Evolutionary conservation across 2,329 filamentous ascomycete species (phyloP).

Genomic region (Hymenoscyphus albidus): DNA sequence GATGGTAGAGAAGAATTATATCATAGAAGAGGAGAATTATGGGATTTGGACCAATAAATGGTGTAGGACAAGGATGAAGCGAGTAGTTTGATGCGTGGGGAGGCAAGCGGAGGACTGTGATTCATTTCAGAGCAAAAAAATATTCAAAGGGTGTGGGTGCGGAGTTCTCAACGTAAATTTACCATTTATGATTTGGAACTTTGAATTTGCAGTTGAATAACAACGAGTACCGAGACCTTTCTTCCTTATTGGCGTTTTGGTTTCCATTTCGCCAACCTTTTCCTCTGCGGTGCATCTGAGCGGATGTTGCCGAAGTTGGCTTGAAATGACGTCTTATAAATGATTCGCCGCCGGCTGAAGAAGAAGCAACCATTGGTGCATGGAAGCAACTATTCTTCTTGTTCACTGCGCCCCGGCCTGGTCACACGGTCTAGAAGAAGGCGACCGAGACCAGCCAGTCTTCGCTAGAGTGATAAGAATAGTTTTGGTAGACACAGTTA

Average conservation of each 20-base stretch:
- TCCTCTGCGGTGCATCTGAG: background rate
- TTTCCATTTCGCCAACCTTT: background rate
- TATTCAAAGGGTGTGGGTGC: background rate
- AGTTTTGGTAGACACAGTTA: background rate
- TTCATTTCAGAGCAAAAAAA: background rate
- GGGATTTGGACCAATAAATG: background rate
- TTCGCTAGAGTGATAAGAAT: background rate
- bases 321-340: background rate
- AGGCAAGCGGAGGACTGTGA: background rate
- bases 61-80: slow-evolving; percentile 3
- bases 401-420: background rate
- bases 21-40: slow-evolving; percentile 1
- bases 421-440: background rate
- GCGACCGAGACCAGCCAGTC: background rate
- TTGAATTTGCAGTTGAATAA: background rate
- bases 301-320: background rate
- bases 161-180: background rate
- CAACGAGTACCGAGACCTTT: background rate
- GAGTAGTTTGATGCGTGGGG: background rate
- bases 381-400: background rate
- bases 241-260: slow-evolving; percentile 1
- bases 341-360: background rate
- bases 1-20: background rate
- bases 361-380: background rate
- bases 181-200: background rate